These are phyloP conservation scores for Sclerotinia minor DNA, from an alignment of 2,329 filamentous ascomycete species.

Conservation along the genomic window DNA sequence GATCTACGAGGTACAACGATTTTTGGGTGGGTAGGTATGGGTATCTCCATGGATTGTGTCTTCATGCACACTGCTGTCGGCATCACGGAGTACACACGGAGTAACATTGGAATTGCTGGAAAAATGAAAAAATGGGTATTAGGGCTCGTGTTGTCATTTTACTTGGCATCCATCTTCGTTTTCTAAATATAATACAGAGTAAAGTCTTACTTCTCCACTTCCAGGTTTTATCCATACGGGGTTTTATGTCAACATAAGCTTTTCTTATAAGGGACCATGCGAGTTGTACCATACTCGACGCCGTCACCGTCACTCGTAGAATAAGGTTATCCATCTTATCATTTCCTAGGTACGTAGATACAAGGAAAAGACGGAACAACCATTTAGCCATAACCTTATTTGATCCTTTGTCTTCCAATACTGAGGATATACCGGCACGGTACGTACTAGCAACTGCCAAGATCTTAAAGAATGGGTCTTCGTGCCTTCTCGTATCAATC, in stretches of 20 bases:
- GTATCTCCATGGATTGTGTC: background rate
- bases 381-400: background rate
- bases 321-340: background rate
- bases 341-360: background rate
- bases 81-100: no score
- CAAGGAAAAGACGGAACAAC: background rate
- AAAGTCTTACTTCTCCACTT: background rate
- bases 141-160: slow-evolving; percentile 3
- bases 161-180: background rate
- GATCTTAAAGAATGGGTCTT: slow-evolving; percentile 6
- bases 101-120: background rate
- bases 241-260: background rate
- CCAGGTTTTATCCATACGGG: background rate
- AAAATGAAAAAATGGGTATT: background rate
- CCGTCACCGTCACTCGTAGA: background rate
- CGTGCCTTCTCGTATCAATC: slow-evolving; percentile 22
- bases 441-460: background rate
- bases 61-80: background rate
- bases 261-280: background rate
- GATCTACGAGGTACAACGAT: background rate
- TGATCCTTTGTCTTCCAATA: background rate
- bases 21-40: background rate
- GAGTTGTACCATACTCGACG: background rate
- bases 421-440: no score
- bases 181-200: background rate